Percentiles rank a stretch among this genome's conserved stretches.
phyloP scores from a whole-genome alignment of 495 filamentous ascomycete genomes.

The Aspergillus ostianus region DNA sequence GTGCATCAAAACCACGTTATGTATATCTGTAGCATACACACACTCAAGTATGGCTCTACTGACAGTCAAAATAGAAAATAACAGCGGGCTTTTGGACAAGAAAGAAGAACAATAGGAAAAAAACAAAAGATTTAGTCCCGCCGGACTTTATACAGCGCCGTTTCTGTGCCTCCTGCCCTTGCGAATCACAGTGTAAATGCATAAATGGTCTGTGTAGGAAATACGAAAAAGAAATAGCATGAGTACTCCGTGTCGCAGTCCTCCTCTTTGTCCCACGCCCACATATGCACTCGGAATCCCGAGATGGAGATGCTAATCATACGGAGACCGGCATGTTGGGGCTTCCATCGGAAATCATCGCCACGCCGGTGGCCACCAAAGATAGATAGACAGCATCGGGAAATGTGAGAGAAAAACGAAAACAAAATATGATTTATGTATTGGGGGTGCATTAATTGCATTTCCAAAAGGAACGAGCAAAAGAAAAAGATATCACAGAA shows the following conservation, averaged over 20 bases:
- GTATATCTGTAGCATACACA: no score
- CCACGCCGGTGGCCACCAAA: neutral
- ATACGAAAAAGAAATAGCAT: neutral
- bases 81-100: neutral
- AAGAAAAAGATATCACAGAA: slow-evolving; percentile 5
- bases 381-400: neutral
- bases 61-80: neutral
- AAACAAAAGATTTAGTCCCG: neutral
- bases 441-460: slow-evolving; percentile 10
- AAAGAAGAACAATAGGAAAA: no score
- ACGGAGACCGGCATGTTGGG: neutral
- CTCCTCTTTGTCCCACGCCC: neutral
- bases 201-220: neutral
- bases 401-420: neutral
- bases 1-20: no score
- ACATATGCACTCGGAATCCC: neutral
- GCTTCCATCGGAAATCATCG: neutral
- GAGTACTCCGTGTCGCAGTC: neutral
- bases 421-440: slow-evolving; percentile 15
- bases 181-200: neutral
- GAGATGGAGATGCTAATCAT: neutral
- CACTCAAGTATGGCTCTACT: neutral
- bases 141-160: neutral
- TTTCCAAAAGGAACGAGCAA: slow-evolving; percentile 19
- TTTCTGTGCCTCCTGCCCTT: neutral